Base-by-base conservation (phyloP, 441 rosid genomes). In the Melastoma candidum region DNA sequence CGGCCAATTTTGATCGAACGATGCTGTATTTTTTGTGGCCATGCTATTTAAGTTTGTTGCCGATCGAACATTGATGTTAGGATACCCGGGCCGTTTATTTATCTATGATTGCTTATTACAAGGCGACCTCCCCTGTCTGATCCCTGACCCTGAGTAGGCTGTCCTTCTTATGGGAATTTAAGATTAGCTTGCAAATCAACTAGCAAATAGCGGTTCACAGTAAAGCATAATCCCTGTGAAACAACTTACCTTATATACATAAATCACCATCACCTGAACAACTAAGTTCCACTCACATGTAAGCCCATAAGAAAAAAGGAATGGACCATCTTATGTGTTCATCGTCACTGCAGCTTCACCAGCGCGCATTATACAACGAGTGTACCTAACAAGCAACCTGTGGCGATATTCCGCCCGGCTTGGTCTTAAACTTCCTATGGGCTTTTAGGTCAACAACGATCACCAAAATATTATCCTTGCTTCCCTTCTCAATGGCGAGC, bases 221-320 rank as follows among this genome's bases (percentile, higher is more conserved):
- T 32, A 32, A 17, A 17, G 41, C 41, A 32, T 32, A 32, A 32
- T 32, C 41, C 7, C 7, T 32, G 41, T 32, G 5, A 11, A 8
- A 29, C 24, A 27, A 44, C 63, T 54, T 63, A 69, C 72, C 58
- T 56, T 48, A 27, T 60, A 59, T 66, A 56, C 43, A 45, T 36
- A 47, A 26, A 64, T 56, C 77, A 62, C 26, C 44, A 56, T 64
- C 72, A 59, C 58, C 64, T 68, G 76, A 70, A 17, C 22, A 17
- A 71, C 75, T 75, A 76, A 66, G 81, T 29, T 29, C 36, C 60
- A 74, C 81, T 77, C 74, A 73, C 79, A 69, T 65, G 65, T 47
- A 75, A 81, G 94, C 79, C 96, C 94, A 84, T 57, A 58, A 73
- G 78, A 70, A 84, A 82, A 87, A 77, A 75, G 1, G 65, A 60